Conservation (phyloP, 768 basidiomycete genomes). For the Galerina marginata region DNA sequence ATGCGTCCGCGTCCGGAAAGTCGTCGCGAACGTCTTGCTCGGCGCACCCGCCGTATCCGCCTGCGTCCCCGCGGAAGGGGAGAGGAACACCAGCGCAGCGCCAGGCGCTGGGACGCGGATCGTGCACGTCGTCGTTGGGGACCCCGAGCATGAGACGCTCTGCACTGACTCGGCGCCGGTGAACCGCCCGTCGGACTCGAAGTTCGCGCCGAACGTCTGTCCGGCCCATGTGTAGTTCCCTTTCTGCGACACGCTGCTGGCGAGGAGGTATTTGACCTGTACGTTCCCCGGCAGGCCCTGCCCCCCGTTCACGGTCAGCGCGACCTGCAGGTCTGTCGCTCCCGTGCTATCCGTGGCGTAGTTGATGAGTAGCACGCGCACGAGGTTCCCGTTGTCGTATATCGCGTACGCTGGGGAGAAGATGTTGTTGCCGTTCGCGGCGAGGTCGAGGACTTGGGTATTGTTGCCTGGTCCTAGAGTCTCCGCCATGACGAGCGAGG, state of each 20-base stretch:
- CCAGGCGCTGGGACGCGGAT: slow-evolving; percentile 71
- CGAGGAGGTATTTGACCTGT: slow-evolving; percentile 55
- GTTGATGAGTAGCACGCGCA: slow-evolving; percentile 73
- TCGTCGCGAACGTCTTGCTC: slow-evolving; percentile 56
- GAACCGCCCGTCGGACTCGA: slow-evolving; percentile 69
- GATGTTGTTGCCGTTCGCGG: slow-evolving; percentile 52
- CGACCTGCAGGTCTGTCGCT: slow-evolving; percentile 56
- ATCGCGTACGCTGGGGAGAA: slow-evolving; percentile 74
- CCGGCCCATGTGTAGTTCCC: slow-evolving; percentile 67
- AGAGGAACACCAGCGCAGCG: slow-evolving; percentile 74
- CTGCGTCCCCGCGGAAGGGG: slow-evolving; percentile 35
- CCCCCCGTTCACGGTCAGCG: slow-evolving; percentile 48
- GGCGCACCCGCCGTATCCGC: slow-evolving; percentile 38
- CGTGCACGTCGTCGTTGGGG: slow-evolving; percentile 42
- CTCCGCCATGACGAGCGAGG: slow-evolving; percentile 73
- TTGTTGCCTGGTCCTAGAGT: slow-evolving; percentile 65
- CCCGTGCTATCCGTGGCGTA: slow-evolving; percentile 67
- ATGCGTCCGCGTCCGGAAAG: slow-evolving; percentile 50
- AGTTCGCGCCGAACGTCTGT: slow-evolving; percentile 62
- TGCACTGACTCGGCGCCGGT: slow-evolving; percentile 53
- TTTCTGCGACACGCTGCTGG: slow-evolving; percentile 54
- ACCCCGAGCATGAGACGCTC: slow-evolving; percentile 52
- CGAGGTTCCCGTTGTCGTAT: slow-evolving; percentile 69
- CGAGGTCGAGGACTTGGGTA: slow-evolving; percentile 70
- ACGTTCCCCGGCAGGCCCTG: slow-evolving; percentile 46